These are phyloP conservation scores for Petunia hybrid DNA, from an alignment of 305 asterid genomes.

Conservation along the genomic window DNA sequence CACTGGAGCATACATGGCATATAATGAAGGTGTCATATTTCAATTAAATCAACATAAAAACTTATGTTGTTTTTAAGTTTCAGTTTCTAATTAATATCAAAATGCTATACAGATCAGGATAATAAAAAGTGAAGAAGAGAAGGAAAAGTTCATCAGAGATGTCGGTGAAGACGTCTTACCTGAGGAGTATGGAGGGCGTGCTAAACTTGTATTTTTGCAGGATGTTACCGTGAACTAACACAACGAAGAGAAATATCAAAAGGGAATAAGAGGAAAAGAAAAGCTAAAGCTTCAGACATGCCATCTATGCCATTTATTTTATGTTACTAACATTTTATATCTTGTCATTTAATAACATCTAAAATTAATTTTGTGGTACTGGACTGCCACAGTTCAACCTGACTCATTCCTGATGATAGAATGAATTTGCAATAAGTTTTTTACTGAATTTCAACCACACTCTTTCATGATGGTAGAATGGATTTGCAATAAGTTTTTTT, in stretches of 20 bases:
- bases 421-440: background rate
- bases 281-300: background rate
- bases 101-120: constrained; percentile 53
- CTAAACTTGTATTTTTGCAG: constrained; percentile 56
- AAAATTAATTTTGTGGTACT: background rate
- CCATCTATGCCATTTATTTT: background rate
- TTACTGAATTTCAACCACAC: background rate
- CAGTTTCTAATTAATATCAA: background rate
- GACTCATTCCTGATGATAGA: background rate
- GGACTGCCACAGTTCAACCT: background rate
- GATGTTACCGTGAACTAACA: constrained; percentile 45
- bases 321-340: background rate
- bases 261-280: constrained; percentile 26
- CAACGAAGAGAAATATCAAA: background rate
- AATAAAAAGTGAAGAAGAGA: constrained; percentile 66
- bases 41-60: background rate
- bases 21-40: background rate
- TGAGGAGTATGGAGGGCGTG: constrained; percentile 72
- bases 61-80: no score
- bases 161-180: constrained; percentile 75
- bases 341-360: background rate
- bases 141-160: constrained; percentile 44
- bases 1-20: background rate
- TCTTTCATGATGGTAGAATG: background rate
- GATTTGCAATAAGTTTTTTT: background rate